Evolutionary conservation across 495 filamentous ascomycete species (phyloP), one percentile per base, ranked within the genome.

Genomic region (Achaetomiella virescens): DNA sequence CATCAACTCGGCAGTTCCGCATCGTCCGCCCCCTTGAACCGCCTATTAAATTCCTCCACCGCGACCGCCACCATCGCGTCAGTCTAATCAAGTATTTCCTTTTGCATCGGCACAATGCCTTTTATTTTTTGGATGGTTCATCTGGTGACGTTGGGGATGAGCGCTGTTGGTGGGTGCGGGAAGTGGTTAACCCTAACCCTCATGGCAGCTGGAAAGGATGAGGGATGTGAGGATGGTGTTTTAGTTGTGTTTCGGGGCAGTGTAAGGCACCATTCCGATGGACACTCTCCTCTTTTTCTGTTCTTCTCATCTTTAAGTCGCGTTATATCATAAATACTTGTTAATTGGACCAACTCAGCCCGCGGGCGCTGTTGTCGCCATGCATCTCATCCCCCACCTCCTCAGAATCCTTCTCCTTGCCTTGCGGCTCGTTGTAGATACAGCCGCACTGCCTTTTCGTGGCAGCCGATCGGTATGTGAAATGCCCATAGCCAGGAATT

Each of bases 11-110:
- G 5, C 4, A 4, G 5, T 31, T 17, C n/a, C 29, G 3, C 33
- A n/a, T 17, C 7, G 7, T 21, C n/a, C 8, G 37, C 24, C 3
- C 76, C 72, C 60, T 65, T 65, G 36, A 77, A 82, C 49, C 78
- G 66, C 25, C 78, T 71, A 59, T 83, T 83, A 40, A 80, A 83
- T 66, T 81, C 79, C 53, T 79, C 74, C 8, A 83, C 81, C 24
- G 79, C 81, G 6, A 83, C 63, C 8, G 74, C 78, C 53, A 83
- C 75, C 73, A 79, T 79, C 52, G n/a, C n/a, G n/a, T n/a, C n/a
- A n/a, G n/a, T n/a, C n/a, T n/a, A n/a, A n/a, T n/a, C n/a, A n/a
- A 12, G 10, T 2, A 2, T 18, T 24, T 22, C 10, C 10, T 37
- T 48, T 48, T 36, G n/a, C n/a, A n/a, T n/a, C n/a, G n/a, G n/a